Base-by-base conservation (phyloP, 139 green algal species). In the Chlamydomonas sphaeroides region DNA sequence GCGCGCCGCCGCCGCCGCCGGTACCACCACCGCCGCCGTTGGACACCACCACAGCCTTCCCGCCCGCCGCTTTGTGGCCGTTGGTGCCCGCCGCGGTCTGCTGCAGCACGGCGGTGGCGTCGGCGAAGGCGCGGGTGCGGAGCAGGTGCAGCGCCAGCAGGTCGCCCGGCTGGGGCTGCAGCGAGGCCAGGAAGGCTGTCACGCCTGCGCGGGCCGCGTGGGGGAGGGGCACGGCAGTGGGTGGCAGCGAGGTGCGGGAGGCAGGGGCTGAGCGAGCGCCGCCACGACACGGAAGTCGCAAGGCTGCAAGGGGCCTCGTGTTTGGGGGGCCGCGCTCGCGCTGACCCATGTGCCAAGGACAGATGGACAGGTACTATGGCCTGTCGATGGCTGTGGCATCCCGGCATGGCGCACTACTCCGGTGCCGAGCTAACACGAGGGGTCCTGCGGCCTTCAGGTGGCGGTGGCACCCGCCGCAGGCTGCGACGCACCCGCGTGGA, bases 81-180 rank as follows among this genome's bases (percentile, higher is more conserved):
- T 17, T 15, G 67, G 39, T 49, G 62, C 71, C 62, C 32, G 63
- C 38, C 2, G 56, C 56, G 56, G 25, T 10, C 68, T 82, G 61
- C 11, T 49, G 49, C 26, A 84, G 61, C 41, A 84, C 86, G 6
- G 32, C 76, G 3, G 69, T 56, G 20, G 75, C 80, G 36, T 70
- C 86, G n/a, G 20, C 56, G 30, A 74, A 78, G 5, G 76, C 49
- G 14, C 66, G 53, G 1, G 30, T 70, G 35, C 69, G 67, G 36
- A 85, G 61, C 65, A 85, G 86, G 67, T 87, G 86, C 32, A 57
- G 36, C 49, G 80, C 85, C 51, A 90, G 77, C 51, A 90, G 86
- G 66, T 79, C 45, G 8, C 74, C 21, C 18, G 83, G 36, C 39
- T 67, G 7, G 20, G 74, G 67, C 32, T 74, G 83, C 56, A 26